Evolutionary conservation across 1,139 yeast species (phyloP), one percentile per base, ranked within the genome.

Genomic region (Yamadazyma spencermartinsiae): DNA sequence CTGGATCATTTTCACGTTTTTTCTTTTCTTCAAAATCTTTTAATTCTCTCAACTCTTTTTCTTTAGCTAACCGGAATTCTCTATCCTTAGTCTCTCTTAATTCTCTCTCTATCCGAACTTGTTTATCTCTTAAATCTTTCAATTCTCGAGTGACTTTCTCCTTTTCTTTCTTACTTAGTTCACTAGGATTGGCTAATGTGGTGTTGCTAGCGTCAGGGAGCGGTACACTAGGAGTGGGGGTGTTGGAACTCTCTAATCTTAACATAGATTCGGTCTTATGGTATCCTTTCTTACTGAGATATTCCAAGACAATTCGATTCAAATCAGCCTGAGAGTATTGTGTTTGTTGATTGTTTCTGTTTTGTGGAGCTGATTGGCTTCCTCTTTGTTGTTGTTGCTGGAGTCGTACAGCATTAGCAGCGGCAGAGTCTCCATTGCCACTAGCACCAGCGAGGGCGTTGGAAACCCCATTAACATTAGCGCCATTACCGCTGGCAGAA

Each of bases 181-280:
- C 69, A 20, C 56, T 56, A 0, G 82, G 78, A 30, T 58, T 61
- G 1, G 72, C 66, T 40, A 72, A 50, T 29, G 68, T 51, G 40
- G 82, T 46, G 48, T 66, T 65, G 32, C 73, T 57, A 2, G 82
- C 73, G 4, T 60, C 61, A 10, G 66, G 63, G 17, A 76, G 68
- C 0, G 85, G 79, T 0, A 82, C 79, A 1, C 66, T 58, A 15
- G 84, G 79, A 1, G 81, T 77, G 2, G 81, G 78, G 3, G 76
- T 76, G 44, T 88, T 82, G 3, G 94, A 78, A 45, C 88, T 81
- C 58, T 94, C 99, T 46, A 89, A 79, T 47, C 98, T 76, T 43
- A 92, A 74, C 83, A 89, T 87, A 4, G 96, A 89, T 59, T 94
- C 99, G 0, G 98, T 90, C 49, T 85, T 79, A 49, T 88, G 90